A percentile compares a stretch with the other conserved stretches of the same genome.
Conservation (phyloP, 1,139 yeast species). For the Lodderomyces oxycetoniae region DNA sequence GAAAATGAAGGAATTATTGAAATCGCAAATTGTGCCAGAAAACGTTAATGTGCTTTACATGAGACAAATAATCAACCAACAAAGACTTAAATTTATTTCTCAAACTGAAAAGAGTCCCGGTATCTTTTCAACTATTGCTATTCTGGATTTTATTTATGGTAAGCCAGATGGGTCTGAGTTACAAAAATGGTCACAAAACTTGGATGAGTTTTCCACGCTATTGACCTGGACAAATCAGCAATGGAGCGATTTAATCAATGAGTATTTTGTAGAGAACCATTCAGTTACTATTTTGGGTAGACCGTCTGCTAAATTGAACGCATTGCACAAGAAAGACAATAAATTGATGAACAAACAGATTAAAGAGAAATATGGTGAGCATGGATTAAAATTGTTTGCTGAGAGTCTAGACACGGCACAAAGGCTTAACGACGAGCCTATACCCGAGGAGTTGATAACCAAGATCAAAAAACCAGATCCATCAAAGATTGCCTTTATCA, state of each 20-base stretch:
- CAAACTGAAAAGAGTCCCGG: constrained; percentile 64
- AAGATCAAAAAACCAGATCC: constrained; percentile 73
- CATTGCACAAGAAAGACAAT: constrained; percentile 46
- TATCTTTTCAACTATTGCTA: constrained; percentile 60
- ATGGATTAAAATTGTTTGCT: constrained; percentile 54
- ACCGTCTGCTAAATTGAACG: constrained; percentile 68
- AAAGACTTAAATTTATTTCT: constrained; percentile 57
- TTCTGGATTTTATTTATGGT: constrained; percentile 79
- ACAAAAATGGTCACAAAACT: constrained; percentile 46
- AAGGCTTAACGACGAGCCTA: constrained; percentile 60
- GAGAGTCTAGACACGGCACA: constrained; percentile 57
- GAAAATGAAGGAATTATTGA: constrained; percentile 48
- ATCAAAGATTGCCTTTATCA: constrained; percentile 64
- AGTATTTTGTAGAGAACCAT: constrained; percentile 58
- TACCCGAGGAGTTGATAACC: constrained; percentile 63
- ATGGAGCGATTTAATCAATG: constrained; percentile 59
- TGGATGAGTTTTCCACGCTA: constrained; percentile 59
- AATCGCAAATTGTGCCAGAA: constrained; percentile 42
- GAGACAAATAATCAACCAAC: constrained; percentile 62
- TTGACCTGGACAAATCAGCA: constrained; percentile 56
- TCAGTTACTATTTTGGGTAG: constrained; percentile 69
- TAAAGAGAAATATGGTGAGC: constrained; percentile 49
- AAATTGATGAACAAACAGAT: constrained; percentile 48
- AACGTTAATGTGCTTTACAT: constrained; percentile 62
- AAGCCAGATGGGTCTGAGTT: constrained; percentile 56